Percentiles rank a stretch among this genome's conserved stretches.
These are phyloP conservation scores for Nicotiana paniculata DNA, from an alignment of 257 asterid genomes.

Conservation along the genomic window DNA sequence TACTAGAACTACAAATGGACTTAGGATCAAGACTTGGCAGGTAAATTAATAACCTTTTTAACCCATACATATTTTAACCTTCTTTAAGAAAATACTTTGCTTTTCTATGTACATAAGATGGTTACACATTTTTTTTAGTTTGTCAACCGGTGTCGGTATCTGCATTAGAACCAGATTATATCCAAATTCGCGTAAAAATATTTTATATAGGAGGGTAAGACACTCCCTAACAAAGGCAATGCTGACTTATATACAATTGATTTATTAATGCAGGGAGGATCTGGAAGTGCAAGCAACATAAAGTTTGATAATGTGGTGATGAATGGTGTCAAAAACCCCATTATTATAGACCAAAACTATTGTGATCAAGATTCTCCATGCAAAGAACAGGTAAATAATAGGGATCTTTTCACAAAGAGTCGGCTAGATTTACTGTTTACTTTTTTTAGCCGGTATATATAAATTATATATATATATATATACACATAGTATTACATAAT, in stretches of 20 bases:
- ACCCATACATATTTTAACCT: not conserved
- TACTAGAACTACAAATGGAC: constrained; percentile 61
- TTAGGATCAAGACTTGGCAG: constrained; percentile 77
- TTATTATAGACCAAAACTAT: constrained; percentile 57
- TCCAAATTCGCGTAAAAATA: accelerated
- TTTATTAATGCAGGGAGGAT: constrained; percentile 48
- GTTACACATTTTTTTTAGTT: too few species aligned
- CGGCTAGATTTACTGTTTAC: too few species aligned
- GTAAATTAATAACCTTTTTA: constrained; percentile 14
- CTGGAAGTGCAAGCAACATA: constrained; percentile 53
- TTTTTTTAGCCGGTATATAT: too few species aligned
- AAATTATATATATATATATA: too few species aligned
- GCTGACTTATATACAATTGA: not conserved
- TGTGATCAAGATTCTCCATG: constrained; percentile 39
- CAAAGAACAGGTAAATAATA: constrained; percentile 31
- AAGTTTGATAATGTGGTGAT: constrained; percentile 45
- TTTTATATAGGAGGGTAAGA: too few species aligned
- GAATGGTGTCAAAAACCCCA: constrained; percentile 53
- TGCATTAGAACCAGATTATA: too few species aligned
- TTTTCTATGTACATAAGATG: too few species aligned
- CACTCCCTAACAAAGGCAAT: too few species aligned
- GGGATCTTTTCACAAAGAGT: too few species aligned
- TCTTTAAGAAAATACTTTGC: too few species aligned
- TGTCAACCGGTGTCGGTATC: too few species aligned
- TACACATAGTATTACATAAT: too few species aligned